phyloP scores from a whole-genome alignment of 306 rosid species.

The Cercis canadensis region DNA sequence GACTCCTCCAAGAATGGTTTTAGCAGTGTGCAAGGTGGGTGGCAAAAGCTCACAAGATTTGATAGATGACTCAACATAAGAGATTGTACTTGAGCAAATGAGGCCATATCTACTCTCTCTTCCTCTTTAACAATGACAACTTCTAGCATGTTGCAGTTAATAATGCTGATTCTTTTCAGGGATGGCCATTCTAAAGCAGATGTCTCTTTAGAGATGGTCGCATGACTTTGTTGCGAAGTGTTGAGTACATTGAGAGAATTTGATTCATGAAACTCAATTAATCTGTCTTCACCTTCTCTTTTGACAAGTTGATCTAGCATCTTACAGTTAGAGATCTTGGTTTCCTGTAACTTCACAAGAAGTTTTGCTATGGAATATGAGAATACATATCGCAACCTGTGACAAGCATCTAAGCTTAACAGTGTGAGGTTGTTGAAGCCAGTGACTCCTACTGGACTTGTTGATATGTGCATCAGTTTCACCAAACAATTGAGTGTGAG shows the following conservation, averaged over 20 bases:
- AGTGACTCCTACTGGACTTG: not conserved
- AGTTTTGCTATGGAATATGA: conserved; percentile 31
- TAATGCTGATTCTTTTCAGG: conserved; percentile 13
- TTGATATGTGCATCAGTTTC: not conserved
- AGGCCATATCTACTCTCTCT: not conserved
- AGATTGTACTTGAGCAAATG: conserved; percentile 30
- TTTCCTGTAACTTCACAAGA: conserved; percentile 27
- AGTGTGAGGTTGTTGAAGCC: conserved; percentile 29
- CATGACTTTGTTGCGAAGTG: not conserved
- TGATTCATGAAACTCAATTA: not conserved
- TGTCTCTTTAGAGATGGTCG: not conserved
- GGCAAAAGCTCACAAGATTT: conserved; percentile 31
- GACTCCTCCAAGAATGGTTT: not conserved
- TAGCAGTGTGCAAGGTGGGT: not conserved
- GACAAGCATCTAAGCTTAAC: conserved; percentile 25
- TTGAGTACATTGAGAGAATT: not conserved
- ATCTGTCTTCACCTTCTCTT: conserved; percentile 4
- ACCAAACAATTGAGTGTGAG: conserved; percentile 15
- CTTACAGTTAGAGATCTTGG: conserved; percentile 21
- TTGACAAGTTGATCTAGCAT: conserved; percentile 20
- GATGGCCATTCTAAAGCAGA: conserved; percentile 28
- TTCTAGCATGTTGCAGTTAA: conserved; percentile 18
- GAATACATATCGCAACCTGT: conserved; percentile 25
- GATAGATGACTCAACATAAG: conserved; percentile 31
- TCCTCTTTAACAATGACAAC: conserved; percentile 2